Conservation (phyloP, 2,329 filamentous ascomycete species). For the Fusarium hostae region DNA sequence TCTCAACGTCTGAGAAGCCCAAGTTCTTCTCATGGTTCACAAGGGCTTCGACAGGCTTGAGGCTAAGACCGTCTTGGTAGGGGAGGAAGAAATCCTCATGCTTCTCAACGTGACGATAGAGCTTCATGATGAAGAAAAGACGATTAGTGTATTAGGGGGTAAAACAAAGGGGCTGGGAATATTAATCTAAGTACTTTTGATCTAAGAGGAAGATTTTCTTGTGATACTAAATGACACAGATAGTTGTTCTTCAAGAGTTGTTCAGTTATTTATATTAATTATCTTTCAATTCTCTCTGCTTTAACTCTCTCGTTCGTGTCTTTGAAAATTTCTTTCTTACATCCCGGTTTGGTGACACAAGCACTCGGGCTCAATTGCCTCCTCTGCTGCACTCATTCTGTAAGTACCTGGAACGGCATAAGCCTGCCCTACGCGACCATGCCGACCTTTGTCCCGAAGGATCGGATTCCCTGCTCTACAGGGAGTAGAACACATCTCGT, state of each 20-base stretch:
- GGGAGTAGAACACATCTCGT: neutral
- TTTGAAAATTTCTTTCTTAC: neutral
- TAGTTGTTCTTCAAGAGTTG: neutral
- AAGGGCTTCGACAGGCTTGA: neutral
- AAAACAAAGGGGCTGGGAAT: no score
- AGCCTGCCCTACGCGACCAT: neutral
- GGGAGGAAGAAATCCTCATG: constrained; percentile 20
- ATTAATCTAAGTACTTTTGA: neutral
- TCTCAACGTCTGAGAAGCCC: neutral
- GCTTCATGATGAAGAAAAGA: constrained; percentile 1
- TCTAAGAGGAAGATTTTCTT: neutral
- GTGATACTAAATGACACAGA: neutral
- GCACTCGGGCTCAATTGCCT: neutral
- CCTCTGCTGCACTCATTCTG: neutral
- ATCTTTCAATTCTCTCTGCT: rapidly evolving
- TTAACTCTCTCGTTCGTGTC: rapidly evolving
- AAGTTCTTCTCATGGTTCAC: neutral
- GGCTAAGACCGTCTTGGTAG: neutral
- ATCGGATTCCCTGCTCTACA: neutral
- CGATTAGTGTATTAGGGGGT: neutral
- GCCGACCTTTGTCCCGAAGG: neutral
- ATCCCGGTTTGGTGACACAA: neutral
- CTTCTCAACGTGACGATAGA: constrained; percentile 8
- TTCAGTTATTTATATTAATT: neutral
- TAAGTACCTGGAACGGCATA: neutral